A percentile compares a stretch with the other conserved stretches of the same genome.
Conservation (phyloP, 306 rosid genomes). For the Lagenaria siceraria region DNA sequence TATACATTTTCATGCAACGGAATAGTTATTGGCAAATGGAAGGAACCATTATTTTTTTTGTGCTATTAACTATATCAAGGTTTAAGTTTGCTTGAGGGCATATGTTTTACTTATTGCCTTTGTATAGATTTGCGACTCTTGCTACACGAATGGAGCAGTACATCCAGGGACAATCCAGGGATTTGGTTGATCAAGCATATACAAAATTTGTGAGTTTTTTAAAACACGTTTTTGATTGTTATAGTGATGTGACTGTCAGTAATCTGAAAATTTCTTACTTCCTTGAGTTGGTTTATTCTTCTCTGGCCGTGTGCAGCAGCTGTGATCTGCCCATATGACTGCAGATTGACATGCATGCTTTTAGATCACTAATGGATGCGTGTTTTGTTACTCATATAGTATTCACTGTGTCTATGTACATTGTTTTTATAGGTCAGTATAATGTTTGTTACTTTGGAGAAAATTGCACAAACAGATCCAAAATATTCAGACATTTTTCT, state of each 20-base stretch:
- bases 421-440: slow-evolving; percentile 61
- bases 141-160: slow-evolving; percentile 99
- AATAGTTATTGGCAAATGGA: not conserved
- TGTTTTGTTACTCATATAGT: not conserved
- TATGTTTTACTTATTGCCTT: slow-evolving; percentile 15
- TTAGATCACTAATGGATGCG: not conserved
- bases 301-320: not conserved
- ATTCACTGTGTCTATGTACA: not conserved
- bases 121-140: slow-evolving; percentile 74
- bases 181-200: slow-evolving; percentile 98
- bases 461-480: slow-evolving; percentile 73
- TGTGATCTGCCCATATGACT: not conserved
- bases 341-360: not conserved
- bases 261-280: not conserved
- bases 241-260: not conserved
- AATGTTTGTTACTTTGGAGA: slow-evolving; percentile 94
- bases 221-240: not conserved
- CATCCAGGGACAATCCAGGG: slow-evolving; percentile 87
- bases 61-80: not conserved
- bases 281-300: not conserved
- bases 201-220: slow-evolving; percentile 67
- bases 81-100: not conserved
- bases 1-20: not conserved
- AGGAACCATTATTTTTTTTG: not conserved
- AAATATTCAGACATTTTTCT: slow-evolving; percentile 84